These are phyloP conservation scores for Rhizomucor miehei DNA, from an alignment of 371 early-diverging fungal species.

Conservation along the genomic window DNA sequence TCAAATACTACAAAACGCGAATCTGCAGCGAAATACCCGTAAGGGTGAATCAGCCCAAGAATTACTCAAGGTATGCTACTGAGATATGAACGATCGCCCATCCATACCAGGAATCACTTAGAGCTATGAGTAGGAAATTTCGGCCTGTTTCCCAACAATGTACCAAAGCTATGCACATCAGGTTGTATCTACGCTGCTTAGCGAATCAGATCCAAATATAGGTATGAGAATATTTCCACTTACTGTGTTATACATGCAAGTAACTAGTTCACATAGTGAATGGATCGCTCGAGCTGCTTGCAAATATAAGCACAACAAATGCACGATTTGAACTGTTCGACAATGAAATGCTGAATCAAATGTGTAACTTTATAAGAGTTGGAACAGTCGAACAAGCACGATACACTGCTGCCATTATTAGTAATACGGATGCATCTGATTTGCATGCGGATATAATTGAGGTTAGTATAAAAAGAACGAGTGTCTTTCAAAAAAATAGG, in stretches of 20 bases:
- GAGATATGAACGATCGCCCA: background rate
- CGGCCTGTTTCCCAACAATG: slow-evolving; percentile 16
- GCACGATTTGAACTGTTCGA: background rate
- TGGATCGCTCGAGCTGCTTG: slow-evolving; percentile 9
- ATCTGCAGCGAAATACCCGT: slow-evolving; percentile 2
- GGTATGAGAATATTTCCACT: slow-evolving; percentile 1
- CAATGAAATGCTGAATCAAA: slow-evolving; percentile 28
- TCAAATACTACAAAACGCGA: slow-evolving; percentile 8
- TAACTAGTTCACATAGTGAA: slow-evolving; percentile 1
- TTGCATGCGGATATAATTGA: slow-evolving; percentile 3
- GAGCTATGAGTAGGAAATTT: slow-evolving; percentile 14
- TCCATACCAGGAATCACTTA: no score
- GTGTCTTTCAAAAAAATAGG: no score
- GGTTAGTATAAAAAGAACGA: background rate
- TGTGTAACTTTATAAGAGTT: slow-evolving; percentile 40
- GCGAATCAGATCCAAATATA: slow-evolving; percentile 3
- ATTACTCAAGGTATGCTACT: slow-evolving; percentile 20
- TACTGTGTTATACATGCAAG: background rate
- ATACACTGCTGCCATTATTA: slow-evolving; percentile 59
- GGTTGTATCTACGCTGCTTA: background rate
- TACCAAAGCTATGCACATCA: slow-evolving; percentile 10
- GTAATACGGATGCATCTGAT: slow-evolving; percentile 27
- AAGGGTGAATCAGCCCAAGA: slow-evolving; percentile 19
- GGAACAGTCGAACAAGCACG: slow-evolving; percentile 57
- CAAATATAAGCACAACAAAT: slow-evolving; percentile 2